These are phyloP conservation scores for Croton setiger DNA, from an alignment of 441 rosid genomes.

Conservation along the genomic window DNA sequence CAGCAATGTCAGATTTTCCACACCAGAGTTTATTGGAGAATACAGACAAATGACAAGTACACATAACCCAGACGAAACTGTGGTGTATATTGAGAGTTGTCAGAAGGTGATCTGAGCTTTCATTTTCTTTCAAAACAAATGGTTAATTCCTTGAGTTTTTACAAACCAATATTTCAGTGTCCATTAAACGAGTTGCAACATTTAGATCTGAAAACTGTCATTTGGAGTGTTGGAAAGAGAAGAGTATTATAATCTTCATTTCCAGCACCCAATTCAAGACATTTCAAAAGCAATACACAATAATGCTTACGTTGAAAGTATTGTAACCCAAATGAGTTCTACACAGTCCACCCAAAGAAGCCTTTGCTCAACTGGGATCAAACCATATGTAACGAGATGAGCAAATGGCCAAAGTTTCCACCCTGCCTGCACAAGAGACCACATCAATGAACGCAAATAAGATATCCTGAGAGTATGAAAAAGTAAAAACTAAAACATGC, in stretches of 20 bases:
- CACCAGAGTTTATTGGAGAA: conserved; percentile 4
- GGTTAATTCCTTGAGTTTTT: neutral
- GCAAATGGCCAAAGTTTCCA: conserved; percentile 99
- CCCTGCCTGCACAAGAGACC: conserved; percentile 61
- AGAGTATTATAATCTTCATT: neutral
- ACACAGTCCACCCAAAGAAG: conserved; percentile 95
- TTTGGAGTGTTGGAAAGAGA: neutral
- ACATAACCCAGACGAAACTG: neutral
- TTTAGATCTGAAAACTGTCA: neutral
- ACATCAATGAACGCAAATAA: neutral
- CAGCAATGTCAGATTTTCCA: neutral
- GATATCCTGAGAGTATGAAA: neutral
- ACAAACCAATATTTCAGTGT: neutral
- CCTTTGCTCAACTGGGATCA: conserved; percentile 80
- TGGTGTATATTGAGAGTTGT: too few relatives aligned
- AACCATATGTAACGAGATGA: conserved; percentile 82
- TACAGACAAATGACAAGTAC: neutral
- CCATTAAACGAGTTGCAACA: neutral
- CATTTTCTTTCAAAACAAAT: neutral
- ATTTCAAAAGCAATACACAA: neutral
- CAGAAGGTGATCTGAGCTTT: neutral
- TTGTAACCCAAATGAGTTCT: conserved; percentile 94
- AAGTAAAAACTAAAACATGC: neutral
- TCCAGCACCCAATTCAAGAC: neutral
- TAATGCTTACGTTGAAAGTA: conserved; percentile 79